These are phyloP conservation scores for Lagenaria siceraria DNA, from an alignment of 306 rosid species.

Conservation along the genomic window DNA sequence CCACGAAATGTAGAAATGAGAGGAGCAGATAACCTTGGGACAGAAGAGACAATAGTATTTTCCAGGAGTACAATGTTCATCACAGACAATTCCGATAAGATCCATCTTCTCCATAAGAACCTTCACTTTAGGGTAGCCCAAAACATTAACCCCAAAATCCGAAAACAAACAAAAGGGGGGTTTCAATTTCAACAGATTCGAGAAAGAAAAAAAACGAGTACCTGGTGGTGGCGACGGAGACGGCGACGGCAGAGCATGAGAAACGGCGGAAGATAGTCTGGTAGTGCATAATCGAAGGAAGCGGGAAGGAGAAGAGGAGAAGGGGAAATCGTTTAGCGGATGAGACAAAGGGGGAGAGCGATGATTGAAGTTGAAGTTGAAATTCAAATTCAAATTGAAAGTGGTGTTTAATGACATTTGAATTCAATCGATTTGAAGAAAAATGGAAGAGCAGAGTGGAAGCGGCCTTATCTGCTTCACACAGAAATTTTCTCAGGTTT, in stretches of 20 bases:
- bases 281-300: neutral
- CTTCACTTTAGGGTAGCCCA: conserved; percentile 21
- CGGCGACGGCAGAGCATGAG: neutral
- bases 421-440: neutral
- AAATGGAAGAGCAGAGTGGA: neutral
- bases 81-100: conserved; percentile 43
- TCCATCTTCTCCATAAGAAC: conserved; percentile 54
- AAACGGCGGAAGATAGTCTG: neutral
- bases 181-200: no score
- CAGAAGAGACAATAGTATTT: conserved; percentile 46
- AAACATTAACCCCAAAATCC: conserved; percentile 23
- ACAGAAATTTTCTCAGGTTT: neutral
- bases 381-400: neutral
- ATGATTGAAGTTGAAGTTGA: neutral
- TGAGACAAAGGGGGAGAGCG: neutral
- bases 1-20: neutral
- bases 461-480: neutral
- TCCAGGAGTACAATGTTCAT: conserved; percentile 48
- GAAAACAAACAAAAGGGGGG: conserved; percentile 5
- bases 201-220: neutral
- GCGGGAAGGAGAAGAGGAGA: neutral
- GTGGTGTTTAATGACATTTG: neutral
- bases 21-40: conserved; percentile 50
- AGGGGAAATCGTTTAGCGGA: neutral
- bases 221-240: neutral